Percentiles rank a stretch among this genome's conserved stretches.
Conservation (phyloP, 306 rosid species). For the Pyrus pyrifolia region DNA sequence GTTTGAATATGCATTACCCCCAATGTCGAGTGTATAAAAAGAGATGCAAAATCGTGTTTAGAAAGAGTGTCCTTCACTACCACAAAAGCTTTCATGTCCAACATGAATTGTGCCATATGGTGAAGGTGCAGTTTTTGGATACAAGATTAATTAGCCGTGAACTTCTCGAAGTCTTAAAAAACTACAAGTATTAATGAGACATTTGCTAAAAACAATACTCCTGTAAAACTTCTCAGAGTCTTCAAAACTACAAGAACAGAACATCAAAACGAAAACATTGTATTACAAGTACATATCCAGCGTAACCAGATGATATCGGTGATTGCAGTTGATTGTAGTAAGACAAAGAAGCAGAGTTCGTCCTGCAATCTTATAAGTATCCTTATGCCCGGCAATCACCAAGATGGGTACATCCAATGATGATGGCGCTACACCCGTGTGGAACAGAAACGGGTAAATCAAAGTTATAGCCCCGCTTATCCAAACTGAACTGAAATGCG, state of each 20-base stretch:
- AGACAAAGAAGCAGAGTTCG: neutral
- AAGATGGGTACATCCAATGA: neutral
- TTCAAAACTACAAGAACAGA: neutral
- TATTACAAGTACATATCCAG: constrained; percentile 5
- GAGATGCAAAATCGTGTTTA: no score
- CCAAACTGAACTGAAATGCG: neutral
- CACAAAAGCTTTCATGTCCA: no score
- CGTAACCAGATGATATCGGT: neutral
- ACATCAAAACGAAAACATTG: neutral
- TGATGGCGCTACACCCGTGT: neutral
- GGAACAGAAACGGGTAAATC: neutral
- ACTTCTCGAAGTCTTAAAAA: neutral
- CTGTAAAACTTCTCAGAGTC: neutral
- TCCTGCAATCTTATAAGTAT: neutral
- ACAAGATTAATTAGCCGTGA: neutral
- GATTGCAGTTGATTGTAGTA: neutral
- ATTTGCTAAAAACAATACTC: neutral
- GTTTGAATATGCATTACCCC: no score
- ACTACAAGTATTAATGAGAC: neutral
- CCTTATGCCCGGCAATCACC: neutral
- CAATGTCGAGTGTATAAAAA: no score
- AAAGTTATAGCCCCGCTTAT: neutral
- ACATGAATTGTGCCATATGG: neutral
- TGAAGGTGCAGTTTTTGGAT: neutral
- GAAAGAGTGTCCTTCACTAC: no score